Conservation (phyloP, 2,329 filamentous ascomycete species). For the Colletotrichum brevisporum region DNA sequence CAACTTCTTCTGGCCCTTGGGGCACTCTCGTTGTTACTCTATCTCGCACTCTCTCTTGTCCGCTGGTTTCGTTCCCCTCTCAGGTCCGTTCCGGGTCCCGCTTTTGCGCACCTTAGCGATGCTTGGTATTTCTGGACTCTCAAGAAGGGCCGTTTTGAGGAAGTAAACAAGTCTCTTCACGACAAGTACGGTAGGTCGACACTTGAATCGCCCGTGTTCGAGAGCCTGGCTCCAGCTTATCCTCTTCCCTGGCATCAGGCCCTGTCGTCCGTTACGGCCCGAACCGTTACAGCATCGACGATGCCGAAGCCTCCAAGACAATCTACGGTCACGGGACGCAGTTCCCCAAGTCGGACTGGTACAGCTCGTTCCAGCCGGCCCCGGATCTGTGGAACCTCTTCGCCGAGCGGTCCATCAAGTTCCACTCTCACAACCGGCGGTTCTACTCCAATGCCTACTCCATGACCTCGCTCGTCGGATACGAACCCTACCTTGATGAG, state of each 20-base stretch:
- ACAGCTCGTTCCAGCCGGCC: conserved; percentile 43
- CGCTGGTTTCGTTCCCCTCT: conserved; percentile 43
- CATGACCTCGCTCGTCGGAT: conserved; percentile 62
- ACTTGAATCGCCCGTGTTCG: background rate
- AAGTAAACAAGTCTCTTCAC: conserved; percentile 48
- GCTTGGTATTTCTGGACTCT: conserved; percentile 48
- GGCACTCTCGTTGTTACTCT: background rate
- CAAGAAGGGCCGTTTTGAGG: conserved; percentile 46
- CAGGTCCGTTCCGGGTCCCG: conserved; percentile 46
- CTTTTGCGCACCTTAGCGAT: conserved; percentile 47
- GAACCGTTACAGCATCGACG: conserved; percentile 61
- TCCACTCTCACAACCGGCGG: conserved; percentile 55
- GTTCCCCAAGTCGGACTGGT: conserved; percentile 55
- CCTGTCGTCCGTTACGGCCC: conserved; percentile 62
- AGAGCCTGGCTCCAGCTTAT: background rate
- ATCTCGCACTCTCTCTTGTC: background rate
- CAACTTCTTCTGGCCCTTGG: background rate
- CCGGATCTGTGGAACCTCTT: conserved; percentile 48
- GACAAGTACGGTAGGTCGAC: conserved; percentile 45
- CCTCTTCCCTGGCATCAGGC: conserved; percentile 41
- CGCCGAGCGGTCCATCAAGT: conserved; percentile 50
- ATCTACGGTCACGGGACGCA: conserved; percentile 49
- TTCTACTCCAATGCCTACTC: conserved; percentile 61
- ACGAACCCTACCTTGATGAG: conserved; percentile 64
- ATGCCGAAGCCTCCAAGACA: conserved; percentile 55